These are phyloP conservation scores for Tilletia indica DNA, from an alignment of 1,284 basidiomycete species.

Conservation along the genomic window DNA sequence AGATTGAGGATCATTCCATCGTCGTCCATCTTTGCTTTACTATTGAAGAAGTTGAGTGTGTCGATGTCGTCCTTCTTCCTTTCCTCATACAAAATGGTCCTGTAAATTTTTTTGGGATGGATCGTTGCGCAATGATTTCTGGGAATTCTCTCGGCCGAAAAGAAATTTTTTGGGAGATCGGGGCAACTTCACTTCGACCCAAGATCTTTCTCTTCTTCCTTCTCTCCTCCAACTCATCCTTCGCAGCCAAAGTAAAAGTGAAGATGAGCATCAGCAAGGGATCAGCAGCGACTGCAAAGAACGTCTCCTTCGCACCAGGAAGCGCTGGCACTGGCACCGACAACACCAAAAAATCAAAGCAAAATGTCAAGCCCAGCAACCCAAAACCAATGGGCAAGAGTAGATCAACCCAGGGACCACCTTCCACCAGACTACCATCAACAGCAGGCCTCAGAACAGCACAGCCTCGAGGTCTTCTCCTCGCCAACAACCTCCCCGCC, in stretches of 20 bases:
- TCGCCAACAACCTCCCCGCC: conserved; percentile 62
- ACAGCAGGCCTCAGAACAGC: conserved; percentile 26
- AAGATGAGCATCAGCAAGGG: conserved; percentile 11
- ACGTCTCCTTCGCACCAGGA: neutral
- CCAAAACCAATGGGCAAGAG: conserved; percentile 8
- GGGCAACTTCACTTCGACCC: no score
- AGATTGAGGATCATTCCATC: conserved; percentile 54
- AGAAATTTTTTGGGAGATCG: conserved; percentile 9
- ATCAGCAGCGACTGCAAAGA: neutral
- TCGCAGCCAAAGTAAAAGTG: neutral
- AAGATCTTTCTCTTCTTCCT: conserved; percentile 3
- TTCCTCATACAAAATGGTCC: no score
- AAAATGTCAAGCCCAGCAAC: neutral
- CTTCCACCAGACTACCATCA: neutral
- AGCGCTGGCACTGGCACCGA: neutral
- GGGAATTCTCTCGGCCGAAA: neutral
- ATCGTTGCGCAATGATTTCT: no score
- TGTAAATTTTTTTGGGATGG: neutral
- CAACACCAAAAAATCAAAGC: neutral
- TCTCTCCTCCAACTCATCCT: neutral
- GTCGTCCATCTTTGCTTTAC: conserved; percentile 38
- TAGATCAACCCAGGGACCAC: neutral
- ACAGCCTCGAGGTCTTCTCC: conserved; percentile 50
- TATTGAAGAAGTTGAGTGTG: neutral
- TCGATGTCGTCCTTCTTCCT: no score